Evolutionary conservation across 2,329 filamentous ascomycete genomes (phyloP).

Genomic region (Amylocarpus encephaloides): DNA sequence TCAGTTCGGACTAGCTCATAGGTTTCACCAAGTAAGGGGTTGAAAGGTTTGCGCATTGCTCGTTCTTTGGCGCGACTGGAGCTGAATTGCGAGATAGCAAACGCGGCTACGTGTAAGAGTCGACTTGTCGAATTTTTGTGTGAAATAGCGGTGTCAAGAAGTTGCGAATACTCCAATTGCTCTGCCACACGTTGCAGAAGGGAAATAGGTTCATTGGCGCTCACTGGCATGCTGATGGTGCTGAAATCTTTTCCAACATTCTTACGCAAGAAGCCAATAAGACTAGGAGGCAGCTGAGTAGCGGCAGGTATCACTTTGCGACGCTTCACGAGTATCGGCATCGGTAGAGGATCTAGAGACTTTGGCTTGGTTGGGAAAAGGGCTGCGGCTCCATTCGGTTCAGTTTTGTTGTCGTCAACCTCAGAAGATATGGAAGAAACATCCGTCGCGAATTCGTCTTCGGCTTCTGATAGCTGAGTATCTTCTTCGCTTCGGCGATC

Average conservation of each 20-base stretch:
- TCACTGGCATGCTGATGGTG: constrained; percentile 95
- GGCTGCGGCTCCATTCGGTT: constrained; percentile 53
- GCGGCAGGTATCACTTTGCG: constrained; percentile 66
- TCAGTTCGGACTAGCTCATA: constrained; percentile 88
- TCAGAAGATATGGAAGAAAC: constrained; percentile 54
- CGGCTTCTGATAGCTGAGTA: constrained; percentile 48
- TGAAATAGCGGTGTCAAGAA: constrained; percentile 70
- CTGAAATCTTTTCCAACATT: constrained; percentile 97
- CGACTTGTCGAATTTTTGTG: constrained; percentile 59
- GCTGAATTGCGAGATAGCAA: constrained; percentile 83
- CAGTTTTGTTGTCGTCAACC: constrained; percentile 44
- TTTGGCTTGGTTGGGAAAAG: constrained; percentile 74
- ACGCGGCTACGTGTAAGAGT: constrained; percentile 79
- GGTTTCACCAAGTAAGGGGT: constrained; percentile 92
- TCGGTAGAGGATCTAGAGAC: constrained; percentile 68
- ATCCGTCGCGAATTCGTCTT: constrained; percentile 42
- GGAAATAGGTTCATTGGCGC: constrained; percentile 87
- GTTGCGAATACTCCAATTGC: constrained; percentile 80
- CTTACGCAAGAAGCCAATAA: constrained; percentile 91
- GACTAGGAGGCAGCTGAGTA: constrained; percentile 74
- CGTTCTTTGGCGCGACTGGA: constrained; percentile 79
- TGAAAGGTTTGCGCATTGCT: constrained; percentile 92
- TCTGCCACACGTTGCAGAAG: constrained; percentile 84
- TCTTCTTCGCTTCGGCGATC: constrained; percentile 66
- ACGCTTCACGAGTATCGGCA: constrained; percentile 57